A percentile compares a stretch with the other conserved stretches of the same genome.
Conservation (phyloP, 768 basidiomycete genomes). For the Suillus paluster region DNA sequence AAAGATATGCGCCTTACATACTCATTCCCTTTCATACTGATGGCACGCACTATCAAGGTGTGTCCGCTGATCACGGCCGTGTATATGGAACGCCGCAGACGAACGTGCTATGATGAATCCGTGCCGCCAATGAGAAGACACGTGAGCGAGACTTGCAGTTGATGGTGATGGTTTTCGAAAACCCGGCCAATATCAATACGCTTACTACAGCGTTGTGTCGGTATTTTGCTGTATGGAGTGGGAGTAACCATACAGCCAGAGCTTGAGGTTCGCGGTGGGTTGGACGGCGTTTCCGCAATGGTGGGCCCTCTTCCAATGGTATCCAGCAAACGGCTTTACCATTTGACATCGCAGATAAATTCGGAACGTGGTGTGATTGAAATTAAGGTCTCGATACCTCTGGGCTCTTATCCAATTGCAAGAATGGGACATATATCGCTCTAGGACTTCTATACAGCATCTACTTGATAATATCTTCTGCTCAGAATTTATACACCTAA, state of each 20-base stretch:
- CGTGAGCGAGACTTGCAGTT: neutral
- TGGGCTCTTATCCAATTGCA: neutral
- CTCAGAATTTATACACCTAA: constrained; percentile 49
- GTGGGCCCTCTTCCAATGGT: no score
- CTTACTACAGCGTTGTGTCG: no score
- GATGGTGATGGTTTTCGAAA: neutral
- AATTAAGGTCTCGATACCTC: neutral
- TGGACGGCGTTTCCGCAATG: no score
- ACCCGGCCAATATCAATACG: no score
- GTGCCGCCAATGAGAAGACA: neutral
- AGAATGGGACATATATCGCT: neutral
- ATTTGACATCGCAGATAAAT: no score
- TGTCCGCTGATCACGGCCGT: no score
- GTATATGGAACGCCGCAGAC: neutral
- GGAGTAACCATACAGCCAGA: no score
- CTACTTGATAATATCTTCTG: neutral
- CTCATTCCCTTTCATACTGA: neutral
- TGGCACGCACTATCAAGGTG: no score
- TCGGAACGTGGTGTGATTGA: neutral
- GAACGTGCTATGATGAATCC: neutral
- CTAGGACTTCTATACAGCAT: neutral
- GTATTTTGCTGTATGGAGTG: neutral
- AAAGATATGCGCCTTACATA: neutral
- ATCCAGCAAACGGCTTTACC: no score
- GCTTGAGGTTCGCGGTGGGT: no score